These are phyloP conservation scores for Penicillium roqueforti DNA, from an alignment of 495 filamentous ascomycete genomes.

Conservation along the genomic window DNA sequence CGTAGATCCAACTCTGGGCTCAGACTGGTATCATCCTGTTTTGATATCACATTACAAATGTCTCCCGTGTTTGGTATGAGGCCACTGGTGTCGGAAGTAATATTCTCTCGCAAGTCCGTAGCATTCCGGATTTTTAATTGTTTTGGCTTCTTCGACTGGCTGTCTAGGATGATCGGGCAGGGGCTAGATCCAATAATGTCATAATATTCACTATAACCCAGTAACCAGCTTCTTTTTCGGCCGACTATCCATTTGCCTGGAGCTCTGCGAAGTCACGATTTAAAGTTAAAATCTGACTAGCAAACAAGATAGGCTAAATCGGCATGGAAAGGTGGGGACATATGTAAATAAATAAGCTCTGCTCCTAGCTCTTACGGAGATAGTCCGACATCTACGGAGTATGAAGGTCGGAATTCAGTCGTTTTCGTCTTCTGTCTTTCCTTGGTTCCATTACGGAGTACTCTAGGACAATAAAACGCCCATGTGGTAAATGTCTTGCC, in stretches of 20 bases:
- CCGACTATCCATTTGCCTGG: not conserved
- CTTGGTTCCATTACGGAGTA: not conserved
- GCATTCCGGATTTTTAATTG: not conserved
- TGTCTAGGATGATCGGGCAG: not conserved
- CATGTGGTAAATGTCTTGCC: not conserved
- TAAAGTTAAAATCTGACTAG: not conserved
- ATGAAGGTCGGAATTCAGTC: not conserved
- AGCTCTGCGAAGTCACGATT: not conserved
- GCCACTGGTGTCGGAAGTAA: not conserved
- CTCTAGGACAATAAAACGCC: not conserved
- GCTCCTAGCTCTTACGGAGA: not conserved
- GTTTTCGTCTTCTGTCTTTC: not conserved
- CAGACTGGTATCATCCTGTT: not conserved
- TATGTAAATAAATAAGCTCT: not conserved
- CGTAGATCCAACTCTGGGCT: not conserved
- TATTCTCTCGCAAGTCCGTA: not conserved
- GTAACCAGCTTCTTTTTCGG: not conserved
- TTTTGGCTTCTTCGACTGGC: not conserved
- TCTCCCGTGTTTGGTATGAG: not conserved
- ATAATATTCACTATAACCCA: not conserved
- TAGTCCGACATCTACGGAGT: not conserved
- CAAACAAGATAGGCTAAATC: not conserved
- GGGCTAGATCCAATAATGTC: not conserved
- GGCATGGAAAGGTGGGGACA: not conserved
- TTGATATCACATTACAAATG: not conserved